Conservation (phyloP, 257 asterid species). For the Pogostemon cablin region DNA sequence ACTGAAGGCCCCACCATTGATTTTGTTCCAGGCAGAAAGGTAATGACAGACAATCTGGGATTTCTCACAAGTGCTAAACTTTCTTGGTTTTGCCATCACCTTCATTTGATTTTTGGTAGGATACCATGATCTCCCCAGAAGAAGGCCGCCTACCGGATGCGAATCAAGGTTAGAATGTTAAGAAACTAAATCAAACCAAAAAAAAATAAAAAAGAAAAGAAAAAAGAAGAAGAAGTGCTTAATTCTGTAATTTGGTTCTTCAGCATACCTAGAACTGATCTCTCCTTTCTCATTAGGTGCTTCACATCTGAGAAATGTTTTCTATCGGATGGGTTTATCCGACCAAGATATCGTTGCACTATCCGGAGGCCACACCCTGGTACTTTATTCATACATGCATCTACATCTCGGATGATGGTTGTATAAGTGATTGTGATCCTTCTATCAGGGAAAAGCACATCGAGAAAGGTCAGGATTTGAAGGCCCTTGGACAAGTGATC, state of each 20-base stretch:
- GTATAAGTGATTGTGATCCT: slow-evolving; percentile 3
- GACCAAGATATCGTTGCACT: slow-evolving; percentile 81
- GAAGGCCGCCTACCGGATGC: slow-evolving; percentile 95
- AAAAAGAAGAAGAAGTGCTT: background rate
- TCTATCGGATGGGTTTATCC: slow-evolving; percentile 77
- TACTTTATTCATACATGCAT: slow-evolving; percentile 27
- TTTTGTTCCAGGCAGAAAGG: slow-evolving; percentile 85
- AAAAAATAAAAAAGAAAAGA: too few relatives aligned
- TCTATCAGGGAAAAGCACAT: slow-evolving; percentile 80
- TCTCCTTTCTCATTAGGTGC: slow-evolving; percentile 44
- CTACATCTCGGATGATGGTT: slow-evolving; percentile 16
- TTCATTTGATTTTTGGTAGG: slow-evolving; percentile 44
- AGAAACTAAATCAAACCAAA: background rate
- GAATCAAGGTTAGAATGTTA: slow-evolving; percentile 54
- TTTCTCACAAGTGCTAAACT: background rate
- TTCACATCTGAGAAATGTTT: slow-evolving; percentile 69
- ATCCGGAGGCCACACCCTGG: slow-evolving; percentile 92
- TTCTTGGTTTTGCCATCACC: background rate
- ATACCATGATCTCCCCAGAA: slow-evolving; percentile 59
- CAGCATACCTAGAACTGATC: background rate
- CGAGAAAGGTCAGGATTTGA: slow-evolving; percentile 85
- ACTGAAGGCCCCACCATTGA: slow-evolving; percentile 82
- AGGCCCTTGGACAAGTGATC: slow-evolving; percentile 90
- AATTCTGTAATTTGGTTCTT: background rate
- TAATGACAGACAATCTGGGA: slow-evolving; percentile 13